Percentiles rank a stretch among this genome's conserved stretches.
phyloP scores from a whole-genome alignment of 306 rosid genomes.

The Geum urbanum region DNA sequence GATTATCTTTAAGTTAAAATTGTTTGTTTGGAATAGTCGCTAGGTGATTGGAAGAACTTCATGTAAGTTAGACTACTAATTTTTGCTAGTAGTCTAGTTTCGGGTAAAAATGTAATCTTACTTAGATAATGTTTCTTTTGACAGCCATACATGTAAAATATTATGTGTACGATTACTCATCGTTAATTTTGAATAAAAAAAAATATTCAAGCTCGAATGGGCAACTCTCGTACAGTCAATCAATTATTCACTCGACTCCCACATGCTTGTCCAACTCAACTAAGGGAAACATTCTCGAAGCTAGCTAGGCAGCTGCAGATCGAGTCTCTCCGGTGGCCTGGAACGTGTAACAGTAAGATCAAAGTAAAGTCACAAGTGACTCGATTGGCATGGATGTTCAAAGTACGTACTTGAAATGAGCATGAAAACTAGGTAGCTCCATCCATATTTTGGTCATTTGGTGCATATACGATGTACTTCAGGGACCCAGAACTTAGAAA shows the following conservation, averaged over 20 bases:
- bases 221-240: neutral
- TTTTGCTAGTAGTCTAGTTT: no score
- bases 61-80: no score
- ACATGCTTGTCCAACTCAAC: neutral
- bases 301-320: neutral
- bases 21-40: no score
- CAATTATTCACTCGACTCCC: neutral
- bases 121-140: no score
- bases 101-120: no score
- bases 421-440: neutral
- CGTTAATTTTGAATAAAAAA: no score
- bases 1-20: no score
- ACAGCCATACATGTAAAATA: no score
- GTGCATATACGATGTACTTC: neutral
- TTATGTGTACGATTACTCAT: no score
- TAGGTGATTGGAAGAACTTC: no score
- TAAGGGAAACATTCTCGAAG: neutral
- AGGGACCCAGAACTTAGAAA: slow-evolving; percentile 10
- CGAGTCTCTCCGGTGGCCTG: neutral
- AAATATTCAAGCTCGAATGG: neutral
- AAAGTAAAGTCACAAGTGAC: neutral
- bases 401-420: neutral
- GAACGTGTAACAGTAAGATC: neutral
- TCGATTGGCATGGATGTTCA: neutral
- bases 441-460: neutral